Percentiles rank a stretch among this genome's conserved stretches.
These are phyloP conservation scores for Leishmania tropica DNA, from an alignment of 208 protist species.

Conservation along the genomic window DNA sequence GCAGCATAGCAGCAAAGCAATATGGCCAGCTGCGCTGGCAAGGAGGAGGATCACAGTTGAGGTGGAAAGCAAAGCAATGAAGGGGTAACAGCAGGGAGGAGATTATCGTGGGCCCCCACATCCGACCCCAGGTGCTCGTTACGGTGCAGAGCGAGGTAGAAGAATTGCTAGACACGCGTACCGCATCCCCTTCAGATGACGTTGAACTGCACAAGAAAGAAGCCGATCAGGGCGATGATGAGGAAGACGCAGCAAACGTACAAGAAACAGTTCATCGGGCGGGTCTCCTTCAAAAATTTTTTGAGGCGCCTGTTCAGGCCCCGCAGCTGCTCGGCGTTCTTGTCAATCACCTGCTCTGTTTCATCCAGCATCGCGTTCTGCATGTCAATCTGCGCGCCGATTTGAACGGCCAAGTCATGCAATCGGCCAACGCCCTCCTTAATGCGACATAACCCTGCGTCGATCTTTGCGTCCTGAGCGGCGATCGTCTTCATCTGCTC, in stretches of 20 bases:
- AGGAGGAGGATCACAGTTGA: not conserved
- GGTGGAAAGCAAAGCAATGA: not conserved
- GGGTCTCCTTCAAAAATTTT: constrained; percentile 61
- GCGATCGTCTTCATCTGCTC: constrained; percentile 69
- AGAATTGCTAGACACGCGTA: not conserved
- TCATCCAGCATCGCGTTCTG: constrained; percentile 72
- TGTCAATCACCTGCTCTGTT: constrained; percentile 62
- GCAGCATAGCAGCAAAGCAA: not conserved
- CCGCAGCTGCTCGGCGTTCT: constrained; percentile 49
- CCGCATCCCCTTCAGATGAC: constrained; percentile 36
- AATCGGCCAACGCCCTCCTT: constrained; percentile 59
- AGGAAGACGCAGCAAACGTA: constrained; percentile 65
- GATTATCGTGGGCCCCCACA: not conserved
- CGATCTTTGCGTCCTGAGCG: constrained; percentile 66
- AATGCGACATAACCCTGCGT: constrained; percentile 62
- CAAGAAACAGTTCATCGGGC: constrained; percentile 68
- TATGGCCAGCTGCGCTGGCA: no score
- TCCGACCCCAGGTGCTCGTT: not conserved
- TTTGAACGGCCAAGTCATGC: constrained; percentile 54
- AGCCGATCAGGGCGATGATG: constrained; percentile 62
- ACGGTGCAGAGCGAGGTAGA: not conserved
- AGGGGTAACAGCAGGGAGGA: not conserved
- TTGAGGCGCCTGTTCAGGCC: constrained; percentile 56
- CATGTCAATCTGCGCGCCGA: constrained; percentile 67
- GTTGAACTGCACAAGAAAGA: constrained; percentile 74